phyloP scores from a whole-genome alignment of 805 yeast genomes.

The Spathaspora sp. region DNA sequence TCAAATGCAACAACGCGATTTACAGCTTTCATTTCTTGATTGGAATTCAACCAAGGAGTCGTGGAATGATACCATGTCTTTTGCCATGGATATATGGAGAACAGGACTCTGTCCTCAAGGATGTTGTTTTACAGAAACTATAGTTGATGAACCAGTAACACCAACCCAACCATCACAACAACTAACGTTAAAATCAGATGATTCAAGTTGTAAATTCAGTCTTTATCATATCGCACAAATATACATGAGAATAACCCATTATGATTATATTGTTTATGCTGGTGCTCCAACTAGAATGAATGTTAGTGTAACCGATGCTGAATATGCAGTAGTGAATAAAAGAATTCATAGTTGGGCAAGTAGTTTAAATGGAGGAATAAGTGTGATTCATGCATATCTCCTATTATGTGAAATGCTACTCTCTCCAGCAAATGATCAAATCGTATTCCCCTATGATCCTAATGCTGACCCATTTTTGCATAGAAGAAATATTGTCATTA shows the following conservation, averaged over 20 bases:
- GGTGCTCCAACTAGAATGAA: constrained; percentile 39
- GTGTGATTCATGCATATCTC: constrained; percentile 59
- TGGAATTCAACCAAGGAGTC: constrained; percentile 22
- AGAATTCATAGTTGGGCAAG: constrained; percentile 53
- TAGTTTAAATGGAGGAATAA: constrained; percentile 45
- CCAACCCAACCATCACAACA: constrained; percentile 6
- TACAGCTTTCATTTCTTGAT: constrained; percentile 20
- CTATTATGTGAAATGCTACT: constrained; percentile 61
- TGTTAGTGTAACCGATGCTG: constrained; percentile 52
- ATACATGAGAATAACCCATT: constrained; percentile 24
- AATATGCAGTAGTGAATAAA: constrained; percentile 45
- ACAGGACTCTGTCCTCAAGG: constrained; percentile 17
- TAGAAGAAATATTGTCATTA: constrained; percentile 39
- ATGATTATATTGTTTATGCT: constrained; percentile 26
- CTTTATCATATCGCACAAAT: constrained; percentile 26
- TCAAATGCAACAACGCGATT: constrained; percentile 24
- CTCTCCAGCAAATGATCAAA: constrained; percentile 47
- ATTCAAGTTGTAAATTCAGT: constrained; percentile 21
- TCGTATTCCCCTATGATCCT: constrained; percentile 45
- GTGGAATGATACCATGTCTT: constrained; percentile 23
- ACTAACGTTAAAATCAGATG: constrained; percentile 16
- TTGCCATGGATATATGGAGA: constrained; percentile 28
- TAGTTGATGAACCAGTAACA: constrained; percentile 4
- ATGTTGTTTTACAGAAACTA: constrained; percentile 15
- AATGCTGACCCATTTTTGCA: constrained; percentile 45